These are phyloP conservation scores for Fonsecaea pedrosoi DNA, from an alignment of 2,329 filamentous ascomycete genomes.

Conservation along the genomic window DNA sequence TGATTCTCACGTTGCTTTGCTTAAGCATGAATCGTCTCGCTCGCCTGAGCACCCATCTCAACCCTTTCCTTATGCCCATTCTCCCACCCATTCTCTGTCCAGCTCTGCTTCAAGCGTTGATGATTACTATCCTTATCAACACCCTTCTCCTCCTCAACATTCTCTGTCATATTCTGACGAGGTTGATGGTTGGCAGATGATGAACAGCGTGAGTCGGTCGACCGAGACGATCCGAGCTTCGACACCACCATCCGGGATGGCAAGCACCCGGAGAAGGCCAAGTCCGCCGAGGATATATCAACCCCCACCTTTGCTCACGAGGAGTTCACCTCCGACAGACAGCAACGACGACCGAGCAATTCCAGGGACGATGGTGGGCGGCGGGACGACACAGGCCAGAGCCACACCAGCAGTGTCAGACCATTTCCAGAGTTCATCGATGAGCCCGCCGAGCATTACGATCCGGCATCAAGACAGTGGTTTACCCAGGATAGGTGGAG, in stretches of 20 bases:
- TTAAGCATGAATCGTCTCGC: constrained; percentile 34
- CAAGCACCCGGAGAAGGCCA: constrained; percentile 28
- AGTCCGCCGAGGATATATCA: constrained; percentile 31
- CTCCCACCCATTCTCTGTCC: constrained; percentile 28
- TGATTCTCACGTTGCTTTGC: constrained; percentile 55
- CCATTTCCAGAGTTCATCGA: constrained; percentile 39
- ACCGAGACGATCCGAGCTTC: constrained; percentile 19
- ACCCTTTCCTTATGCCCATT: constrained; percentile 20
- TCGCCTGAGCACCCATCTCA: constrained; percentile 31
- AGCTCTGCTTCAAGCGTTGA: constrained; percentile 29
- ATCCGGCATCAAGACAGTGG: constrained; percentile 21
- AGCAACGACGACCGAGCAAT: constrained; percentile 17
- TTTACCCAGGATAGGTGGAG: constrained; percentile 22
- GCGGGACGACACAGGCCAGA: constrained; percentile 30
- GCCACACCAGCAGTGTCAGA: constrained; percentile 32
- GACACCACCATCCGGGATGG: constrained; percentile 15
- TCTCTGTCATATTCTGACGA: constrained; percentile 38
- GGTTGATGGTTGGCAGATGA: constrained; percentile 40
- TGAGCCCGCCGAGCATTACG: constrained; percentile 24
- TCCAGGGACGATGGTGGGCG: constrained; percentile 29
- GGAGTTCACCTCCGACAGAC: constrained; percentile 16
- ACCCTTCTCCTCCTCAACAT: constrained; percentile 30
- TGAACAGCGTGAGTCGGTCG: constrained; percentile 26
- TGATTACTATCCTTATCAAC: constrained; percentile 31
- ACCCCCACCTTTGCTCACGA: constrained; percentile 25